phyloP scores from a whole-genome alignment of 148 eudicot species.

The Chenopodium quinoa region DNA sequence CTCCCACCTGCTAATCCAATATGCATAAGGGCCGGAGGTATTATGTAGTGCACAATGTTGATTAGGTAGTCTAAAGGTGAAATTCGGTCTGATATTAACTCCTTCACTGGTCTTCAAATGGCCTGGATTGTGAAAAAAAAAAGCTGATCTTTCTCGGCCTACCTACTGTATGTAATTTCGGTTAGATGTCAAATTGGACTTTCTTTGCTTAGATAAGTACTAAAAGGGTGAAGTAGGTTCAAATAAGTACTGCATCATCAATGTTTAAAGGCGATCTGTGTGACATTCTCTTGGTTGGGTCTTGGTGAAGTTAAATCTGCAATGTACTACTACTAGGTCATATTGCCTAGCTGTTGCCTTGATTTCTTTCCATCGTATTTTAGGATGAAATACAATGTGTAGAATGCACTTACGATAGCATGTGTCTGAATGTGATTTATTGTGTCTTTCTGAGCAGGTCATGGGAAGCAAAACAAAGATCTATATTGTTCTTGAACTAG shows the following conservation, averaged over 20 bases:
- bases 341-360: neutral
- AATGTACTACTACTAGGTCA: neutral
- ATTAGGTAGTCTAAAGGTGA: neutral
- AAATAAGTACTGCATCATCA: neutral
- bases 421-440: neutral
- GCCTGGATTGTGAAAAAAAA: neutral
- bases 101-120: neutral
- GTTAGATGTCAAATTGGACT: neutral
- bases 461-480: constrained; percentile 95
- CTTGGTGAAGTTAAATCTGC: neutral
- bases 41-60: neutral
- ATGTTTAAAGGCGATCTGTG: neutral
- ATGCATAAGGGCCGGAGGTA: no score
- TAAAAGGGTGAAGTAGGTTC: neutral
- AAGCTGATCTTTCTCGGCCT: neutral
- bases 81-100: neutral
- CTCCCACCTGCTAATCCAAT: no score
- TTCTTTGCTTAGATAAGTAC: neutral
- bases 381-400: neutral
- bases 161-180: neutral
- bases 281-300: neutral
- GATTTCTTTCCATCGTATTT: neutral
- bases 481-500: constrained; percentile 82
- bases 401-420: neutral
- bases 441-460: constrained; percentile 45